Base-by-base conservation (phyloP, 805 yeast species). In the Suhomyces vadensis region DNA sequence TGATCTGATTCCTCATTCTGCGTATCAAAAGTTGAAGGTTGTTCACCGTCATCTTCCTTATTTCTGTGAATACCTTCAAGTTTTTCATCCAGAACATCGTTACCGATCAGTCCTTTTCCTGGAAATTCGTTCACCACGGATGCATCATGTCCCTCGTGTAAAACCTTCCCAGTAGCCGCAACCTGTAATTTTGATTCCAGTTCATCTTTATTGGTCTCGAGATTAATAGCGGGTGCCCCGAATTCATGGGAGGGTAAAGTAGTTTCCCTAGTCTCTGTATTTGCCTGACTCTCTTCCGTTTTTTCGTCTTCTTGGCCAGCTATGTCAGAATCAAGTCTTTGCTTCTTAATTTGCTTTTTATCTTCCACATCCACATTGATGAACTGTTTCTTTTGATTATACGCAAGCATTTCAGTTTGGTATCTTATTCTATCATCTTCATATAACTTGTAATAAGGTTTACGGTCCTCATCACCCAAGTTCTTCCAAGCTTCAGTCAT, bases 401-500 rank as follows among this genome's bases (percentile, higher is more conserved):
- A 82, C 6, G 63, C 78, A 41, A 70, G 78, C 83, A 88, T 81
- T 57, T 89, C 95, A 40, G 72, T 75, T 42, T 79, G 79, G 59
- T 88, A 90, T 59, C 95, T 77, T 44, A 77, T 77, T 56, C 84
- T 81, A 53, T 88, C 97, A 41, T 84, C 86, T 57, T 83, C 91
- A 59, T 84, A 89, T 41, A 85, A 64, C 44, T 85, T 82, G 55
- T 81, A 81, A 61, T 79, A 91, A 2, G 91, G 90, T 51, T 79
- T 80, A 45, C 87, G 78, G 7, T 77, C 87, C 22, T 81, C 85
- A 29, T 82, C 85, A 45, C 74, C 78, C 53, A 91, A 72, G 41
- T 69, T 73, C 57, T 87, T 87, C 97, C 97, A 91, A 3, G 85
- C 83, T 50, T 87, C 96, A 1, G 95, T 81, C 70, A 91, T 71